Base-by-base conservation (phyloP, 2,329 filamentous ascomycete genomes). In the Aspergillus latus region DNA sequence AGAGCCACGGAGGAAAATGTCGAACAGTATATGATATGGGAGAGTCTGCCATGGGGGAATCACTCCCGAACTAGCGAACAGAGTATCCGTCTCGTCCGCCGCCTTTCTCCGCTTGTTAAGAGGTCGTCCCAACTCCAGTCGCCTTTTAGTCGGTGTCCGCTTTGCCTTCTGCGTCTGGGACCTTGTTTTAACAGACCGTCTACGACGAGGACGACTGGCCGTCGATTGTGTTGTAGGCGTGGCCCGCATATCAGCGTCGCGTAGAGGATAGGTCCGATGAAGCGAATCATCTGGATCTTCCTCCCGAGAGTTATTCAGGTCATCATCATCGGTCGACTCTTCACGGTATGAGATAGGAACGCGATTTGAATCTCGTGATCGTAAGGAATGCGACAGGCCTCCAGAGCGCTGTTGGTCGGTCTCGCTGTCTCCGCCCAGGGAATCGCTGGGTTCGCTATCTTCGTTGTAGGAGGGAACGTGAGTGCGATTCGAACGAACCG, bases 1-100 rank as follows among this genome's bases (percentile, higher is more conserved):
- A 2, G 87, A 84, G 9, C 89, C 86, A 69, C 84, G 85, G 46
- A 82, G 74, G 66, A 95, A 90, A 39, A 94, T 84, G 53, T 85
- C 81, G 26, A 85, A 75, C 61, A 92, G 84, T 13, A 90, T 80
- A 45, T 86, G 81, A 63, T 91, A 89, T 1, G 88, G 85, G 21
- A 91, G 78, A 21, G 77, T 80, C 56, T 79, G 76, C 84, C 83
- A 89, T 39, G 80, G 73, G 11, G 82, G 82, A 47, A 84, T 80
- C 4, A 73, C 64, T 5, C 75, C 64, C 56, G 69, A 66, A 7
- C 59, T 59, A 21, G 66, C 28, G 9, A 62, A 48, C 1, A 56
- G 44, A 29, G 54, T 48, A 3, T 66, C 60, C n/a, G 58, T 56
- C 4, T 50, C 47, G 16, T 66, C 56, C 5, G 61, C 40, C 51